Evolutionary conservation across 2,329 filamentous ascomycete genomes (phyloP).

Genomic region (Plenodomus tracheiphilus): DNA sequence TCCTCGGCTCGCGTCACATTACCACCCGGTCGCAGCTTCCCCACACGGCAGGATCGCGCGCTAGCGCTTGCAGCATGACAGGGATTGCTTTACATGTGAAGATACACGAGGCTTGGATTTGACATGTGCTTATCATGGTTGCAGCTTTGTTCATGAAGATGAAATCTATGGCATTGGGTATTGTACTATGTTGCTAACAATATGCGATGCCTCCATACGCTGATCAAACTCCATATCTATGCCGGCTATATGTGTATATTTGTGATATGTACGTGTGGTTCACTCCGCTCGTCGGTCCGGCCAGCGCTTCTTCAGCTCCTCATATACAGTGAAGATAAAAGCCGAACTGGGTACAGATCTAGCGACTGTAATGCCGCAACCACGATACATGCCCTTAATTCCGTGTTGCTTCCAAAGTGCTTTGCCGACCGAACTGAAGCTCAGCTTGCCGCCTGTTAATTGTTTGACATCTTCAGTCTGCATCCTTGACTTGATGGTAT

Average conservation of each 20-base stretch:
- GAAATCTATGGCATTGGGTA: constrained; percentile 2
- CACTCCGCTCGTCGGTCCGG: constrained; percentile 21
- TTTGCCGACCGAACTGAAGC: constrained; percentile 72
- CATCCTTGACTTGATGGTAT: constrained; percentile 97
- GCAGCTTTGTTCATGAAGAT: background rate
- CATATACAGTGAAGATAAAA: constrained; percentile 95
- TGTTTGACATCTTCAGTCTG: constrained; percentile 77
- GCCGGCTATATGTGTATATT: background rate
- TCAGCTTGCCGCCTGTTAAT: constrained; percentile 57
- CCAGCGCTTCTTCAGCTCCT: constrained; percentile 68
- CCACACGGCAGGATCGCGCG: constrained; percentile 30
- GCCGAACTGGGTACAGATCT: constrained; percentile 93
- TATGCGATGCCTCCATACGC: constrained; percentile 8
- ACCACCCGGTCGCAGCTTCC: constrained; percentile 29
- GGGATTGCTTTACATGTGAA: constrained; percentile 34
- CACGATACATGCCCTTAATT: constrained; percentile 82
- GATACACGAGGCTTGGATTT: constrained; percentile 3
- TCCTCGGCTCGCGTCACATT: constrained; percentile 43
- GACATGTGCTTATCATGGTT: constrained; percentile 19
- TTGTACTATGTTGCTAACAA: constrained; percentile 3
- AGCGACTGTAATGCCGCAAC: constrained; percentile 89
- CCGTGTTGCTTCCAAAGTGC: constrained; percentile 83
- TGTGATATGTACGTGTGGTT: background rate
- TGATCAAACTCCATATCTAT: background rate
- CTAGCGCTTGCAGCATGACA: constrained; percentile 16